Percentiles rank a stretch among this genome's conserved stretches.
These are phyloP conservation scores for Pseudonectria foliicola DNA, from an alignment of 2,329 filamentous ascomycete genomes.

Conservation along the genomic window DNA sequence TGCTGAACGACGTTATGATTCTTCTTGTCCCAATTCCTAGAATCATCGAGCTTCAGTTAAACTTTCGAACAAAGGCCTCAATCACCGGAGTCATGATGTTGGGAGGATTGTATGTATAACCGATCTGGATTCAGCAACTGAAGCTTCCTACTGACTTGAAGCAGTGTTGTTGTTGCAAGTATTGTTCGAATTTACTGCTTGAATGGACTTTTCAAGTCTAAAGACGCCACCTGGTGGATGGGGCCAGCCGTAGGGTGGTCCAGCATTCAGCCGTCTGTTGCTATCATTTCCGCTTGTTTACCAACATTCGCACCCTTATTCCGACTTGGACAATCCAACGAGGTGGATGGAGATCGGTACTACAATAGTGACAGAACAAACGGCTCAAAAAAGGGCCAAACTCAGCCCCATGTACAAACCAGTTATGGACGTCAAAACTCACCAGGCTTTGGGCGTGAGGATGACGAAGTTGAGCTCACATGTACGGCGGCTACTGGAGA, in stretches of 20 bases:
- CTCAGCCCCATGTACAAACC: too few relatives aligned
- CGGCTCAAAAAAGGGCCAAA: too few relatives aligned
- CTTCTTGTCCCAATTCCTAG: constrained; percentile 1
- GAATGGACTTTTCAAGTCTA: constrained; percentile 5
- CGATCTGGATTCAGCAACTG: too few relatives aligned
- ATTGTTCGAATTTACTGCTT: constrained; percentile 11
- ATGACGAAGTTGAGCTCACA: too few relatives aligned
- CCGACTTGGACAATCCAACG: neutral
- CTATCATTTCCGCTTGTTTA: constrained; percentile 10
- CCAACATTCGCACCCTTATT: constrained; percentile 9
- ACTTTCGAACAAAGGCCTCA: constrained; percentile 3
- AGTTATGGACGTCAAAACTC: too few relatives aligned
- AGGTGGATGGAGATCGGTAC: too few relatives aligned
- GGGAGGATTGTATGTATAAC: constrained; percentile 8
- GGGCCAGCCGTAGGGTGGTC: constrained; percentile 9
- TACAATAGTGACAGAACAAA: too few relatives aligned
- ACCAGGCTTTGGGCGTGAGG: too few relatives aligned
- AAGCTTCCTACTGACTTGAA: neutral
- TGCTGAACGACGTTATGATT: constrained; percentile 2
- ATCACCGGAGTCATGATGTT: constrained; percentile 10
- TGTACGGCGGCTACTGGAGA: too few relatives aligned
- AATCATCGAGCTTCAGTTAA: neutral
- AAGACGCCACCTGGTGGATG: constrained; percentile 9
- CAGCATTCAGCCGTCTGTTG: constrained; percentile 8
- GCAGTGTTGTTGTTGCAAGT: constrained; percentile 10